These are phyloP conservation scores for Torulaspora maleeae DNA, from an alignment of 805 yeast species.

Conservation along the genomic window DNA sequence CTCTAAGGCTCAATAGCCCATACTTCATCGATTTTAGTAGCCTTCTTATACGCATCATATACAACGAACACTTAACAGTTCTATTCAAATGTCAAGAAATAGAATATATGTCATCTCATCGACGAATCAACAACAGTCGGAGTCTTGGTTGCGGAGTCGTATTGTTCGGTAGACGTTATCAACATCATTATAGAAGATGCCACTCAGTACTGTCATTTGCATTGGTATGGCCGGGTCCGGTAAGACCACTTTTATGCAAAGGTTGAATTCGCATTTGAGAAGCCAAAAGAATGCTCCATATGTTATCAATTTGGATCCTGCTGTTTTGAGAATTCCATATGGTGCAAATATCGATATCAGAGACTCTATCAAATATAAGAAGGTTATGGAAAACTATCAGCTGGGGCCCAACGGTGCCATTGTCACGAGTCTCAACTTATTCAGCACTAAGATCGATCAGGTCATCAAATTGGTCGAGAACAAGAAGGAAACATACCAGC, in stretches of 20 bases:
- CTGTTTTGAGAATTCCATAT: constrained; percentile 89
- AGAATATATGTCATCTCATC: constrained; percentile 2
- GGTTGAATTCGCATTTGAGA: constrained; percentile 86
- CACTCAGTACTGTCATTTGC: constrained; percentile 44
- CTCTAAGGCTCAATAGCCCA: not conserved
- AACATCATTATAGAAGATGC: constrained; percentile 24
- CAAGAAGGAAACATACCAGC: constrained; percentile 49
- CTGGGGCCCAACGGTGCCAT: constrained; percentile 98
- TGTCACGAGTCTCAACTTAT: constrained; percentile 87
- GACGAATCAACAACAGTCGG: not conserved
- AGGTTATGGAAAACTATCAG: constrained; percentile 93
- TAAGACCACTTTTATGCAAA: constrained; percentile 95
- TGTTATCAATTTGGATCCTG: constrained; percentile 93
- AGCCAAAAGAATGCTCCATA: constrained; percentile 71
- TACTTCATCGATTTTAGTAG: not conserved
- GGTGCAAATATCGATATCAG: constrained; percentile 93
- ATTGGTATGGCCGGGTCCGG: constrained; percentile 80
- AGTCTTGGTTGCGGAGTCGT: not conserved
- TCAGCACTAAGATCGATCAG: constrained; percentile 94
- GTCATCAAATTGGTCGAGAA: constrained; percentile 82
- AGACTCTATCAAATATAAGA: constrained; percentile 90
- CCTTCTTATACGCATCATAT: not conserved
- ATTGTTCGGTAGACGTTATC: not conserved
- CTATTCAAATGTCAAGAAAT: not conserved
- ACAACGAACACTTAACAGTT: constrained; percentile 1